Evolutionary conservation across 495 filamentous ascomycete species (phyloP), one percentile per base, ranked within the genome.

Genomic region (Pseudoneurospora amorphoporcata): DNA sequence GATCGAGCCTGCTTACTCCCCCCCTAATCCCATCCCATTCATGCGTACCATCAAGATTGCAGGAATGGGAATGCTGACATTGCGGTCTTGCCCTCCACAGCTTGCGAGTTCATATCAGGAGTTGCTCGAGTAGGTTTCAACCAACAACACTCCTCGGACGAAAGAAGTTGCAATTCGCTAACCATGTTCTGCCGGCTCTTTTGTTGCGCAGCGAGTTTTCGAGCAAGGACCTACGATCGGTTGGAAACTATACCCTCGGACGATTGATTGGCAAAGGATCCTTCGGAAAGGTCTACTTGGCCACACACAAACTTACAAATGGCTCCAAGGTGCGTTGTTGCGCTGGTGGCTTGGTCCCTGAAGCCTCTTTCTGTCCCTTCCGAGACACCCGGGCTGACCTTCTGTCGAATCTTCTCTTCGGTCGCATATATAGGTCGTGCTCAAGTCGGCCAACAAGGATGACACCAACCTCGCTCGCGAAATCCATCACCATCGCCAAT

Each of bases 401-500:
- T 61, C 8, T 43, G 4, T 45, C 69, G 16, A 43, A 69, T 2
- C n/a, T 69, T n/a, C 23, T 68, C 23, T 23, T 8, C n/a, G 37
- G 1, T 47, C 8, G 19, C 41, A 42, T 73, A 40, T 77, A 42
- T 77, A 96, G 95, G 94, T 98, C 74, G 95, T 98, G 17, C 93
- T 98, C 79, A 98, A 98, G 82, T 97, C 95, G 65, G 94, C 95
- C 71, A 94, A 94, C 79, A 98, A 97, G 82, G 91, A 95, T 76
- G 95, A 99, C 79, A 88, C 92, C 39, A 98, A 98, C 79, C 90
- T 99, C 45, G 94, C 94, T 43, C 91, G 95, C 72, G 95, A 99
- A 79, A 98, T 99, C 75, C 95, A 99, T 79, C 95, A 99, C 78
- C 95, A 99, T 80, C 92, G 95, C 75, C 95, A 99, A 83, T 97